These are phyloP conservation scores for Aureobasidium lini DNA, from an alignment of 2,329 filamentous ascomycete genomes.

Conservation along the genomic window DNA sequence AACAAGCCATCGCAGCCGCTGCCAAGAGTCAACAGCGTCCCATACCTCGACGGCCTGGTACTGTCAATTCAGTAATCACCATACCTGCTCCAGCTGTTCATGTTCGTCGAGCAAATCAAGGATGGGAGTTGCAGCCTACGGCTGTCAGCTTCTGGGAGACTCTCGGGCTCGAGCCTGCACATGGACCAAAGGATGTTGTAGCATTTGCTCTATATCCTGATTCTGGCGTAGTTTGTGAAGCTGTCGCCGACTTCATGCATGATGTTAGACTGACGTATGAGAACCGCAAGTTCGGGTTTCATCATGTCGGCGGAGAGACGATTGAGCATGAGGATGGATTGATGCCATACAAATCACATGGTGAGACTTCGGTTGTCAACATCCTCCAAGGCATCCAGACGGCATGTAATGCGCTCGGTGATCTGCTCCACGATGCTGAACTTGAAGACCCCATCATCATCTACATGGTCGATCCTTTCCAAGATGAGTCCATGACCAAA, in stretches of 20 bases:
- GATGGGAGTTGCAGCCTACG: slow-evolving; percentile 66
- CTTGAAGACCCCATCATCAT: slow-evolving; percentile 56
- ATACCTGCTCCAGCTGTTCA: slow-evolving; percentile 65
- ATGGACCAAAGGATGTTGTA: slow-evolving; percentile 63
- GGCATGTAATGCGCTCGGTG: slow-evolving; percentile 4
- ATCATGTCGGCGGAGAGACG: slow-evolving; percentile 39
- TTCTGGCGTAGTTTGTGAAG: slow-evolving; percentile 54
- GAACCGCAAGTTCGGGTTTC: slow-evolving; percentile 61
- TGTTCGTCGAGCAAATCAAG: slow-evolving; percentile 60
- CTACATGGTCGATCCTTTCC: slow-evolving; percentile 66
- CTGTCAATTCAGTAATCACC: slow-evolving; percentile 39
- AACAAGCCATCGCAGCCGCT: slow-evolving; percentile 4
- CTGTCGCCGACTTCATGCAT: slow-evolving; percentile 57
- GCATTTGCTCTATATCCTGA: slow-evolving; percentile 65
- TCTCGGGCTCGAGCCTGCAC: slow-evolving; percentile 63
- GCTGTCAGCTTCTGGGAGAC: slow-evolving; percentile 76
- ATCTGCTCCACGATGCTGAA: not conserved
- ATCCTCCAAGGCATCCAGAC: slow-evolving; percentile 1
- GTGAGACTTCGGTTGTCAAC: not conserved
- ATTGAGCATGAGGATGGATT: not conserved
- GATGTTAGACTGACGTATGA: slow-evolving; percentile 67
- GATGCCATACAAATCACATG: slow-evolving; percentile 4
- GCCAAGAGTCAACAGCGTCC: slow-evolving; percentile 25
- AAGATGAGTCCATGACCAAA: slow-evolving; percentile 50
- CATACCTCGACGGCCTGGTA: slow-evolving; percentile 19